These are phyloP conservation scores for Ceratobasidium theobromae DNA, from an alignment of 1,284 basidiomycete genomes.

Conservation along the genomic window DNA sequence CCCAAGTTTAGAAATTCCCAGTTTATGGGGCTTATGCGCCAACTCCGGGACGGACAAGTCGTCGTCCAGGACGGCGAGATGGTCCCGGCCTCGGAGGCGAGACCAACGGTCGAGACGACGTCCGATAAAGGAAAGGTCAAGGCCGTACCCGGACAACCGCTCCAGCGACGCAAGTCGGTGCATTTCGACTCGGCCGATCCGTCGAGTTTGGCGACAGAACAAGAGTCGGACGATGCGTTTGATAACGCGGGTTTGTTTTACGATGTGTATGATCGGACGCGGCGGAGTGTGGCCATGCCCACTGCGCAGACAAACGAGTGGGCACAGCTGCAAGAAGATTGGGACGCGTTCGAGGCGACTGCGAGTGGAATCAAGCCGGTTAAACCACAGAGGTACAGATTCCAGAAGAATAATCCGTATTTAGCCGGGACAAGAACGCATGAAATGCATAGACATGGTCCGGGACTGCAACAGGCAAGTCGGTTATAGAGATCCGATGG, in stretches of 20 bases:
- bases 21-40: slow-evolving; percentile 86
- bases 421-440: slow-evolving; percentile 59
- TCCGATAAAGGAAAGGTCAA: slow-evolving; percentile 38
- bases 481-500: background rate
- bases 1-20: slow-evolving; percentile 85
- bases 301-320: slow-evolving; percentile 51
- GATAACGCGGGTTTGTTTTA: slow-evolving; percentile 28
- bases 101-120: slow-evolving; percentile 41
- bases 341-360: slow-evolving; percentile 80
- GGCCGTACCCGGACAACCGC: slow-evolving; percentile 44
- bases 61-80: slow-evolving; percentile 81
- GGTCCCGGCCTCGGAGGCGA: slow-evolving; percentile 46
- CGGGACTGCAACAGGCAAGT: slow-evolving; percentile 19
- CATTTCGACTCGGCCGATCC: slow-evolving; percentile 42
- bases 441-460: slow-evolving; percentile 50
- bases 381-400: slow-evolving; percentile 58
- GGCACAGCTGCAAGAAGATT: slow-evolving; percentile 73
- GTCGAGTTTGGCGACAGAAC: slow-evolving; percentile 37
- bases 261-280: slow-evolving; percentile 22
- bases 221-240: slow-evolving; percentile 36
- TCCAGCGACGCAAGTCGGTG: slow-evolving; percentile 43
- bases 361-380: slow-evolving; percentile 61
- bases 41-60: slow-evolving; percentile 80
- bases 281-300: slow-evolving; percentile 36
- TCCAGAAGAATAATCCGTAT: slow-evolving; percentile 84